phyloP scores from a whole-genome alignment of 192 early-diverging fungal species.

The Lobulomyces angularis region DNA sequence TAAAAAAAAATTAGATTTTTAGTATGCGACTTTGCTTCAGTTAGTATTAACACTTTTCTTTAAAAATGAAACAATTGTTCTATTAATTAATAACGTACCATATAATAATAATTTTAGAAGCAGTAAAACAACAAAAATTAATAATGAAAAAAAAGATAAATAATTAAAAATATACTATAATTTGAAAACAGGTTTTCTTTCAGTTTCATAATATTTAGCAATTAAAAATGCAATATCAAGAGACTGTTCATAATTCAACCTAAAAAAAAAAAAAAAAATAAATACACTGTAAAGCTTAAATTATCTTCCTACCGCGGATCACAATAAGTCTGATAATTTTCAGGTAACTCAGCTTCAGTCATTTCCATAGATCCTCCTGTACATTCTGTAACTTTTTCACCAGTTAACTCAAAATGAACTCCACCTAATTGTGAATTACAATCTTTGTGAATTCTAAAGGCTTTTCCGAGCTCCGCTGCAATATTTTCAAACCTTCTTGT shows the following conservation, averaged over 20 bases:
- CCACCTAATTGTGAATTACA: constrained; percentile 66
- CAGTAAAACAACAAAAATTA: no score
- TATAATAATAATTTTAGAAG: no score
- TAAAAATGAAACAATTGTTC: no score
- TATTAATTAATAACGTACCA: no score
- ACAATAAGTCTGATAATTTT: constrained; percentile 92
- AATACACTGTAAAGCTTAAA: constrained; percentile 1
- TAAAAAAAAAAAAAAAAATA: constrained; percentile 4
- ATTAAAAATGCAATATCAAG: constrained; percentile 94
- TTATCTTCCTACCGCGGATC: constrained; percentile 58
- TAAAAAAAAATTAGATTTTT: no score
- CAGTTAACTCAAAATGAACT: constrained; percentile 95
- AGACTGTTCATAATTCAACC: constrained; percentile 92
- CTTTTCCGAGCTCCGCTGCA: constrained; percentile 67
- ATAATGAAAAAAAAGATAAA: no score
- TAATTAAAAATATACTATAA: no score
- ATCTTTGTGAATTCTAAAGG: constrained; percentile 71
- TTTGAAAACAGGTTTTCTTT: no score
- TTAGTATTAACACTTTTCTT: no score
- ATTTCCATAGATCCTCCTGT: constrained; percentile 98
- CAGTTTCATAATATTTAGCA: constrained; percentile 83
- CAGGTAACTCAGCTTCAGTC: constrained; percentile 60
- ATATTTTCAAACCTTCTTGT: constrained; percentile 87
- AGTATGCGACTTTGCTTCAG: no score
- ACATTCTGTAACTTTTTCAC: constrained; percentile 86